These are phyloP conservation scores for Colletotrichum chrysophilum DNA, from an alignment of 2,329 filamentous ascomycete genomes.

Conservation along the genomic window DNA sequence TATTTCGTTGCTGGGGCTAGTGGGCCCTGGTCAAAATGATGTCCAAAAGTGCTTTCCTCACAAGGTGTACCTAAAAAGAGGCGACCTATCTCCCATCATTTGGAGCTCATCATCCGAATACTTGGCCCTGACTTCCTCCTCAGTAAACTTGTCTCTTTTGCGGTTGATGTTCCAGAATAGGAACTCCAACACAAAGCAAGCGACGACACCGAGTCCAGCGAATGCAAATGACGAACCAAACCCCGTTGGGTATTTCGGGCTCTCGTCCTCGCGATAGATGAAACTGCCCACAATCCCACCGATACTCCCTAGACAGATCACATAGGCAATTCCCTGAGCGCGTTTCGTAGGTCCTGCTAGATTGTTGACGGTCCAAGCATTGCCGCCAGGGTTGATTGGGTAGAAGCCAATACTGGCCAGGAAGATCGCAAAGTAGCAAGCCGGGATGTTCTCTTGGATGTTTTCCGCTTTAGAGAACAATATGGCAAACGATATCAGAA, in stretches of 20 bases:
- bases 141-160: constrained; percentile 25
- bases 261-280: constrained; percentile 30
- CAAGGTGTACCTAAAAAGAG: not conserved
- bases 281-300: constrained; percentile 32
- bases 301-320: constrained; percentile 31
- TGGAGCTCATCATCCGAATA: constrained; percentile 34
- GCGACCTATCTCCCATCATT: constrained; percentile 32
- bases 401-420: constrained; percentile 19
- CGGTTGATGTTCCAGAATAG: constrained; percentile 30
- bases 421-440: constrained; percentile 15
- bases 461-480: constrained; percentile 3
- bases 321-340: constrained; percentile 31
- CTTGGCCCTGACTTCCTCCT: constrained; percentile 24
- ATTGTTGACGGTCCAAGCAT: constrained; percentile 26
- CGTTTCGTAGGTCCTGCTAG: constrained; percentile 26
- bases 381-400: constrained; percentile 18
- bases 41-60: not conserved
- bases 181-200: constrained; percentile 32
- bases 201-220: constrained; percentile 29
- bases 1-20: not conserved
- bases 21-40: not conserved
- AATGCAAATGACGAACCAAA: constrained; percentile 38
- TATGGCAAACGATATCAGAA: constrained; percentile 8
- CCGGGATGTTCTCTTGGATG: not conserved
- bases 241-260: constrained; percentile 54